A percentile compares a stretch with the other conserved stretches of the same genome.
These are phyloP conservation scores for Geotrichum fermentans DNA, from an alignment of 1,139 yeast genomes.

Conservation along the genomic window DNA sequence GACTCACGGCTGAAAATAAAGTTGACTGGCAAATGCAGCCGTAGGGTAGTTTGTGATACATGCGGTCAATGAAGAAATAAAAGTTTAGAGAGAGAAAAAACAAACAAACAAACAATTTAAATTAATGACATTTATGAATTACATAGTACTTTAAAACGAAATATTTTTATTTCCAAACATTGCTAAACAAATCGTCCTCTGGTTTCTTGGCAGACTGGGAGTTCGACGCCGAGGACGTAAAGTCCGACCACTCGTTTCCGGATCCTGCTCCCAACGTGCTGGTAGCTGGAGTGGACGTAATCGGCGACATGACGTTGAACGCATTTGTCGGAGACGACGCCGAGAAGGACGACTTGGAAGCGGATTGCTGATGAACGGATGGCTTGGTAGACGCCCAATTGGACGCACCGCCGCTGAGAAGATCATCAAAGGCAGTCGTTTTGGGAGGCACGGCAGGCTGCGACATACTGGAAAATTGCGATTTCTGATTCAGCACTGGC, in stretches of 20 bases:
- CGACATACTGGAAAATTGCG: slow-evolving; percentile 7
- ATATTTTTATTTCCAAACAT: slow-evolving; percentile 57
- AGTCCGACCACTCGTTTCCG: slow-evolving; percentile 28
- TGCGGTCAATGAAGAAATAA: no score
- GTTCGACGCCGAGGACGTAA: slow-evolving; percentile 28
- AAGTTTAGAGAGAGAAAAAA: no score
- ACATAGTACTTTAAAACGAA: no score
- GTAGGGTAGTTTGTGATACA: no score
- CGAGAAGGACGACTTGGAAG: neutral
- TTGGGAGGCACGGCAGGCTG: slow-evolving; percentile 1
- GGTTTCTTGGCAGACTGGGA: slow-evolving; percentile 33
- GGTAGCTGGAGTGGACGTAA: neutral
- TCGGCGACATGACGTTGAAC: neutral
- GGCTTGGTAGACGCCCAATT: slow-evolving; percentile 29
- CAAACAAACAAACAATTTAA: no score
- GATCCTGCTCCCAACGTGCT: neutral
- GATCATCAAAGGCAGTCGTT: slow-evolving; percentile 18
- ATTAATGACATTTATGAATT: no score
- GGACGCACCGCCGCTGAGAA: slow-evolving; percentile 38
- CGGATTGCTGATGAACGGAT: neutral
- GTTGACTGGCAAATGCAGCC: no score
- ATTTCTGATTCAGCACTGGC: neutral
- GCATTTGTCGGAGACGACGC: neutral
- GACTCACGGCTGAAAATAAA: no score
- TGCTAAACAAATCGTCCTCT: slow-evolving; percentile 62